phyloP scores from a whole-genome alignment of 768 basidiomycete genomes.

The Mycena filopes region DNA sequence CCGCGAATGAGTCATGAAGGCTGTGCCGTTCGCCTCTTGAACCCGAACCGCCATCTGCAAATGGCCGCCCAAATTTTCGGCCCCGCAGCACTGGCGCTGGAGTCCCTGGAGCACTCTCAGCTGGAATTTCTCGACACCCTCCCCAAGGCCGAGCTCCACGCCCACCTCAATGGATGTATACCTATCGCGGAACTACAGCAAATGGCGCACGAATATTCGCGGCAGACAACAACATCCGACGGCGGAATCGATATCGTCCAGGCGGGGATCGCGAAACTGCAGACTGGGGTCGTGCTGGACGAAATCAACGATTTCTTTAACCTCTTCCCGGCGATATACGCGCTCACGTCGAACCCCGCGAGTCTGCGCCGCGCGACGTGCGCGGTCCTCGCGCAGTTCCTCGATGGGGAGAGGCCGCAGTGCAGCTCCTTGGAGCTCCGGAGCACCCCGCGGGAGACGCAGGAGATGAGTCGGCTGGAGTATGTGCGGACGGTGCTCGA shows the following conservation, averaged over 20 bases:
- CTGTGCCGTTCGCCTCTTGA: too few relatives aligned
- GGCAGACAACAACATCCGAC: slow-evolving; percentile 30
- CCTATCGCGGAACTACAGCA: slow-evolving; percentile 26
- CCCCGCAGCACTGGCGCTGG: slow-evolving; percentile 62
- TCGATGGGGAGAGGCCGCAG: slow-evolving; percentile 60
- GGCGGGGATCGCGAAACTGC: slow-evolving; percentile 50
- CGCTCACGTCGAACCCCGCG: slow-evolving; percentile 70
- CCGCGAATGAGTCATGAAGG: too few relatives aligned
- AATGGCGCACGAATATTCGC: slow-evolving; percentile 19
- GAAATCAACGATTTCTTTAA: slow-evolving; percentile 33
- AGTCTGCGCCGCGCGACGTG: slow-evolving; percentile 66
- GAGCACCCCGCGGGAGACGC: slow-evolving; percentile 73
- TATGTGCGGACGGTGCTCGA: slow-evolving; percentile 76
- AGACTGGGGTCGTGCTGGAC: slow-evolving; percentile 49
- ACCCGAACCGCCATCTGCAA: background rate
- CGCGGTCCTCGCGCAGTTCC: slow-evolving; percentile 73
- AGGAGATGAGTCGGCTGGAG: slow-evolving; percentile 63
- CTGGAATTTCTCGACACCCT: slow-evolving; percentile 68
- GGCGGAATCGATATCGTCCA: too few relatives aligned
- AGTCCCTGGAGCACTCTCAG: slow-evolving; percentile 61
- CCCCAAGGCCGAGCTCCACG: slow-evolving; percentile 79
- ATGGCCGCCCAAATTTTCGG: slow-evolving; percentile 45
- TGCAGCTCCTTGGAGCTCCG: slow-evolving; percentile 86
- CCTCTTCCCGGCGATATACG: slow-evolving; percentile 75
- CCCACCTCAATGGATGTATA: slow-evolving; percentile 29